phyloP scores from a whole-genome alignment of 176 grass and related monocot species.

The Triticum urartu region DNA sequence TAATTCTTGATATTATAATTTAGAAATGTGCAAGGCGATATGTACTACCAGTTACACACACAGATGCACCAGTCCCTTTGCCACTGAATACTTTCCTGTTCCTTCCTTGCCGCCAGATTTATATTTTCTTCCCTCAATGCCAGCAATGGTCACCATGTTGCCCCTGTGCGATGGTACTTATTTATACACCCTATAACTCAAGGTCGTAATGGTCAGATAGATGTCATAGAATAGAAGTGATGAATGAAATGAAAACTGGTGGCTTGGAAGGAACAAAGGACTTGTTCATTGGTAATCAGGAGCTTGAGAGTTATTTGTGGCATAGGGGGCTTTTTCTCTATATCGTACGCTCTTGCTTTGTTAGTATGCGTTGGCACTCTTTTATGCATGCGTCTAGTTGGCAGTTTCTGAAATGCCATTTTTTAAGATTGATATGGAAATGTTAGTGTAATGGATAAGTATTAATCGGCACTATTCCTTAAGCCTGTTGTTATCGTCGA shows the following conservation, averaged over 20 bases:
- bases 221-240: not conserved
- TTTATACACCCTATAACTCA: not conserved
- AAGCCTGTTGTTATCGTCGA: not conserved
- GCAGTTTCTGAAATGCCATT: not conserved
- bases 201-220: not conserved
- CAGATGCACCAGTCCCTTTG: not conserved
- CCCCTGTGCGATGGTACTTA: not conserved
- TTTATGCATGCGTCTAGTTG: not conserved
- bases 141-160: not conserved
- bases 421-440: slow-evolving; percentile 22
- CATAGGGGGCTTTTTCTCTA: not conserved
- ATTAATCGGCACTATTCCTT: not conserved
- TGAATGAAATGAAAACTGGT: not conserved
- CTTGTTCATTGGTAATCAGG: not conserved
- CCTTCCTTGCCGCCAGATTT: not conserved
- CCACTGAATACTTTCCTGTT: not conserved
- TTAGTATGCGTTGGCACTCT: not conserved
- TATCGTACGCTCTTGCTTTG: not conserved
- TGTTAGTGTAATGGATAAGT: not conserved
- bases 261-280: not conserved
- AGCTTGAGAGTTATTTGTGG: not conserved
- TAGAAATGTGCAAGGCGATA: slow-evolving; percentile 18
- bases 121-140: slow-evolving; percentile 1
- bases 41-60: not conserved
- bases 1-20: slow-evolving; percentile 21